Base-by-base conservation (phyloP, 1,284 basidiomycete genomes). In the Ustilago xerochloae region DNA sequence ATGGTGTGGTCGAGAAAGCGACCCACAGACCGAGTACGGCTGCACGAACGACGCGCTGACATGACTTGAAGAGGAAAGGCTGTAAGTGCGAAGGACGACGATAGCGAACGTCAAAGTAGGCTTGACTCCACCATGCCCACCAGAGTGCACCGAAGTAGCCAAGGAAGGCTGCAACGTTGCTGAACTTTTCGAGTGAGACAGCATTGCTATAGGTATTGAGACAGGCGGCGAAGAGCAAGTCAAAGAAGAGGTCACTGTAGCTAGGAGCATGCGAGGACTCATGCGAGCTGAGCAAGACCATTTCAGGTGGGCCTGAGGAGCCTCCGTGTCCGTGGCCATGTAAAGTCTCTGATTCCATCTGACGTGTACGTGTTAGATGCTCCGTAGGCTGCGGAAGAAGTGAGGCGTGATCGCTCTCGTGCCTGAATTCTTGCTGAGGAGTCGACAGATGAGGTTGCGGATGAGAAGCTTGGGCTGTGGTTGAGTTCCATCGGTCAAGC, bases 71-170 rank as follows among this genome's bases (percentile, higher is more conserved):
- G 6, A 63, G 49, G 18, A 61, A 64, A 20, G 57, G 58, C 12
- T 59, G 57, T 4, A 24, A 1, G n/a, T 52, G 61, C 20, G 33
- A 38, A 16, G 67, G 49, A 12, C 61, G 55, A 10, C 67, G 67
- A 33, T 64, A 64, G n/a, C 72, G 58, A 1, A 72, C 72, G 45
- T 75, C 72, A 29, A 70, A 75, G 38, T 70, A 66, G 33, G 56
- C 55, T 36, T 75, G 72, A 24, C 56, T 70, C 67, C 66, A 66
- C 72, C 72, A 75, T 1, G 63, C 61, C 72, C 72, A 75, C 72
- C 72, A 75, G 12, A 75, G 50, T 12, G 63, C 59, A 13, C 55
- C 32, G 33, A 75, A 75, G 50, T 66, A 70, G 30, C 72, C 72
- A 5, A 72, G 32, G 47, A 70, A 75, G 28, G 49, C 63, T 29